A percentile compares a stretch with the other conserved stretches of the same genome.
Evolutionary conservation across 345 rosid genomes (phyloP).

Genomic region (Noccaea caerulescens): DNA sequence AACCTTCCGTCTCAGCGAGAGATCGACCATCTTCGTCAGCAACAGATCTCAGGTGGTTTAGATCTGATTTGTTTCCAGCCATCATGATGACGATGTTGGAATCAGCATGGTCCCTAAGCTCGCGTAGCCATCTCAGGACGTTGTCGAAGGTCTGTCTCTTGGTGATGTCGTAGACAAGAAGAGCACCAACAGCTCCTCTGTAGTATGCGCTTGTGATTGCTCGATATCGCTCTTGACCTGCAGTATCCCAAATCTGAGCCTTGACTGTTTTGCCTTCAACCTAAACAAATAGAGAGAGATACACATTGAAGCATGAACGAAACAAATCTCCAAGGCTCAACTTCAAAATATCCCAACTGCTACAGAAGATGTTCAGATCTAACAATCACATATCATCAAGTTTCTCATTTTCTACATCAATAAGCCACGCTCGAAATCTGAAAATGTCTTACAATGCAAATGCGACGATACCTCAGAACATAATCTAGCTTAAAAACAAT

Average conservation of each 20-base stretch:
- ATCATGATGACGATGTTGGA: conserved; percentile 83
- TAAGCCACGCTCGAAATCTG: background rate
- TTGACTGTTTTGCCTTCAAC: conserved; percentile 83
- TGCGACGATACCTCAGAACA: background rate
- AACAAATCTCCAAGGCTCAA: background rate
- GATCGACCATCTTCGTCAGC: conserved; percentile 57
- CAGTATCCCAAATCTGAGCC: conserved; percentile 90
- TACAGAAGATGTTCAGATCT: conserved; percentile 19
- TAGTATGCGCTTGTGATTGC: conserved; percentile 80
- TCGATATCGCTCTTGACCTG: conserved; percentile 85
- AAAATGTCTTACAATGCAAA: background rate
- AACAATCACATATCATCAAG: conserved; percentile 8
- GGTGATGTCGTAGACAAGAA: conserved; percentile 79
- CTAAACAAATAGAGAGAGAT: conserved; percentile 26
- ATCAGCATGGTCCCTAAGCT: conserved; percentile 73
- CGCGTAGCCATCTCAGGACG: conserved; percentile 72
- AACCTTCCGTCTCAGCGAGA: conserved; percentile 70
- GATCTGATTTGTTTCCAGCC: conserved; percentile 77
- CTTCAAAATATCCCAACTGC: background rate
- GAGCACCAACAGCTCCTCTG: conserved; percentile 84
- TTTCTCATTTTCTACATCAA: background rate
- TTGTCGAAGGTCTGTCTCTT: conserved; percentile 77
- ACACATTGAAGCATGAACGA: conserved; percentile 15
- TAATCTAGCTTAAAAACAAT: background rate
- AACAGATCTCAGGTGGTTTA: conserved; percentile 70